Percentiles rank a stretch among this genome's conserved stretches.
Conservation (phyloP, 2,329 filamentous ascomycete species). For the Lasiodiplodia hormozganensis region DNA sequence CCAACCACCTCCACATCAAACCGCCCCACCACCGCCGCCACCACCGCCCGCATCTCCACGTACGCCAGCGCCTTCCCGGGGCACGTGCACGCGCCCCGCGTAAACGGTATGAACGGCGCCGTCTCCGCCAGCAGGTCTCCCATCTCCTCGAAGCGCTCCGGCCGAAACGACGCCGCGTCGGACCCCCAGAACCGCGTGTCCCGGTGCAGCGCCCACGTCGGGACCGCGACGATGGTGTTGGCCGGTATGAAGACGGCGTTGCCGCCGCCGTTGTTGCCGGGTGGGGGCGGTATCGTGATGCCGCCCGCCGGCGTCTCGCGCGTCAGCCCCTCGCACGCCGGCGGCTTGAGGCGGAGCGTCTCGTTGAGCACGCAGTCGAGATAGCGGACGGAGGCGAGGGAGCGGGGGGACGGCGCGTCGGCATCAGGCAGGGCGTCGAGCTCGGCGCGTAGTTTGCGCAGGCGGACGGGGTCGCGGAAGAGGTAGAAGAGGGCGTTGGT, state of each 20-base stretch:
- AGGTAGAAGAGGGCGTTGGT: constrained; percentile 33
- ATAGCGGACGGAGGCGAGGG: constrained; percentile 36
- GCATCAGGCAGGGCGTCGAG: neutral
- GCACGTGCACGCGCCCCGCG: constrained; percentile 7
- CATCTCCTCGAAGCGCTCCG: constrained; percentile 16
- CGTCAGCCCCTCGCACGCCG: constrained; percentile 46
- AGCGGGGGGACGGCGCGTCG: constrained; percentile 37
- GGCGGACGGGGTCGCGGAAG: constrained; percentile 29
- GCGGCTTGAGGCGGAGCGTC: constrained; percentile 50
- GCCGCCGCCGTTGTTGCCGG: too few relatives aligned
- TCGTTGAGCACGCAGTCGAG: constrained; percentile 53
- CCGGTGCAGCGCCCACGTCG: constrained; percentile 32
- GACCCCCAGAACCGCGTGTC: constrained; percentile 18
- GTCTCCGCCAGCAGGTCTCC: neutral
- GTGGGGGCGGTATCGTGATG: constrained; percentile 36
- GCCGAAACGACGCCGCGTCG: neutral
- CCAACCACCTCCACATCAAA: constrained; percentile 34
- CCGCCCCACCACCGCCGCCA: constrained; percentile 33
- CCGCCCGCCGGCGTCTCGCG: constrained; percentile 47
- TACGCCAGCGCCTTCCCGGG: constrained; percentile 36
- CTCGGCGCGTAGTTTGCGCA: constrained; percentile 18
- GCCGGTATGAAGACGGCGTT: constrained; percentile 44
- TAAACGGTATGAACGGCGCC: constrained; percentile 23
- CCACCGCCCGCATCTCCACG: constrained; percentile 32
- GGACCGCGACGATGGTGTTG: constrained; percentile 34